phyloP scores from a whole-genome alignment of 306 rosid species.

The Vigna angularis region DNA sequence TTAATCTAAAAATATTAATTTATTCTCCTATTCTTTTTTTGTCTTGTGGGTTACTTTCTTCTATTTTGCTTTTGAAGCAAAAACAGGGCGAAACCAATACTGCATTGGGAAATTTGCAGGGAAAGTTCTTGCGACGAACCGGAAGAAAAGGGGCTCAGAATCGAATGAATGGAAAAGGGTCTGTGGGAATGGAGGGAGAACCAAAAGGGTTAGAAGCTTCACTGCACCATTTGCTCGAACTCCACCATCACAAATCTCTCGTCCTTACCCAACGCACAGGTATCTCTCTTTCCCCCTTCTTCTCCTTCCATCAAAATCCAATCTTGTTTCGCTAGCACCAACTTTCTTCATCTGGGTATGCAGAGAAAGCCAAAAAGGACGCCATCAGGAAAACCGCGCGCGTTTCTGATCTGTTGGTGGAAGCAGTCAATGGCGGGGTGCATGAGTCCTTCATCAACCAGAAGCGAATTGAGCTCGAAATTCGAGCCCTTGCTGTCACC shows the following conservation, averaged over 20 bases:
- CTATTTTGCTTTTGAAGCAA: too few species aligned
- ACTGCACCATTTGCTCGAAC: constrained; percentile 54
- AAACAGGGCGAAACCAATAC: too few species aligned
- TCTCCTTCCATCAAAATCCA: background rate
- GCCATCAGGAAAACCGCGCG: constrained; percentile 65
- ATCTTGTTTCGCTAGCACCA: background rate
- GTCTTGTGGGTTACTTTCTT: too few species aligned
- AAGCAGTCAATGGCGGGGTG: constrained; percentile 82
- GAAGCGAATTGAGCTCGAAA: constrained; percentile 86
- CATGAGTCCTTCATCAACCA: constrained; percentile 73
- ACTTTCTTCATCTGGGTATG: background rate
- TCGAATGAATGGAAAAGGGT: background rate
- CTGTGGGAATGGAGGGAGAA: constrained; percentile 10
- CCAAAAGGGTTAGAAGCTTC: constrained; percentile 66
- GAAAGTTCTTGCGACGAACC: background rate
- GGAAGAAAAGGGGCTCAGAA: background rate
- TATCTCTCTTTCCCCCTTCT: constrained; percentile 17
- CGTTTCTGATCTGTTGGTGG: constrained; percentile 80
- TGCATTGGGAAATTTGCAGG: background rate
- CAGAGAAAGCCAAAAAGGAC: constrained; percentile 78
- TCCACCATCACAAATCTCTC: constrained; percentile 65
- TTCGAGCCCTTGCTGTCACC: constrained; percentile 66
- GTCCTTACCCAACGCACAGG: constrained; percentile 61
- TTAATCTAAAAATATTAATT: too few species aligned
- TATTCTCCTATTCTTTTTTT: too few species aligned